Base-by-base conservation (phyloP, 768 basidiomycete species). In the Baorangia bicolor region DNA sequence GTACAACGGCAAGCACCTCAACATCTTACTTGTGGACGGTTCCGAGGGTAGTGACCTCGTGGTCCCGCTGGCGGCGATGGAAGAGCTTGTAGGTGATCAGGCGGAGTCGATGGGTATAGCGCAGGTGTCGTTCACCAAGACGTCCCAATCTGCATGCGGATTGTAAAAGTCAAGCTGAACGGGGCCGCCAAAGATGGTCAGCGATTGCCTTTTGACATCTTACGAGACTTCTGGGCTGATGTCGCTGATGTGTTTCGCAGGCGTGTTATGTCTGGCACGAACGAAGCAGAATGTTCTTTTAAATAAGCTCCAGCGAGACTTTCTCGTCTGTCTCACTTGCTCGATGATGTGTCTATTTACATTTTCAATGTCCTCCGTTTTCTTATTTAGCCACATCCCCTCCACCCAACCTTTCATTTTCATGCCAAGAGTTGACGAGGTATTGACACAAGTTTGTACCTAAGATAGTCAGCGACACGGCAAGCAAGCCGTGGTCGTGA, bases 11-110 rank as follows among this genome's bases (percentile, higher is more conserved):
- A n/a, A 39, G 1, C 21, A 76, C 53, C 72, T 87, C 65, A 76
- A 78, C 47, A 67, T 87, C 14, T 58, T 81, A 9, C 87, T 80
- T 3, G 75, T 88, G 38, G 87, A 89, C 58, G 68, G 69, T 53
- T 74, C 84, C 13, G 51, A 31, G 34, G n/a, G n/a, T n/a, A 31
- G 38, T 2, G 78, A 78, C 3, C 80, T 80, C 63, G 78, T 77
- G 7, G 27, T 60, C 13, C 69, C 69, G 11, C 9, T 58, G 49
- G 23, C 1, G 52, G 70, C 69, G 48, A 73, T 71, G 71, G 38
- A 71, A 45, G 25, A 10, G 0, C 23, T 71, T 59, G 73, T 71
- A 27, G 20, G 16, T 1, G 3, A 12, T 13, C 49, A 55, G 28
- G 68, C 70, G 6, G 23, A 0, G 0, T 9, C 18, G 9, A 20